Evolutionary conservation across 345 rosid genomes (phyloP).

Genomic region (Syzygium aromaticum): DNA sequence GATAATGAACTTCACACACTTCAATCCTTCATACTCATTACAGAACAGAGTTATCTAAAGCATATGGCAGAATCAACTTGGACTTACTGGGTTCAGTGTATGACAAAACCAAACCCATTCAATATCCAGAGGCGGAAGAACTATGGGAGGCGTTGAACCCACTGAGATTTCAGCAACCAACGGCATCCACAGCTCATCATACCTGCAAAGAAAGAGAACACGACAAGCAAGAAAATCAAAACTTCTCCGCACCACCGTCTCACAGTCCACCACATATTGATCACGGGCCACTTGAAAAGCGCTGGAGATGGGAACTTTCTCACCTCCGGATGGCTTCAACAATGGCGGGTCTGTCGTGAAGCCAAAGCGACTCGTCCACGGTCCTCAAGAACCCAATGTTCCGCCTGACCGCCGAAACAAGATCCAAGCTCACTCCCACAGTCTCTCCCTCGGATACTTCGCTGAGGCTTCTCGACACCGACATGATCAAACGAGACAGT

Average conservation of each 20-base stretch:
- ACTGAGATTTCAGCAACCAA: conserved; percentile 64
- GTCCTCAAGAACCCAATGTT: conserved; percentile 50
- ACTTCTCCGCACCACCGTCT: neutral
- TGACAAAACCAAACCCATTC: conserved; percentile 99
- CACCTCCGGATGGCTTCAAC: conserved; percentile 78
- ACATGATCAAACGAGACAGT: conserved; percentile 3
- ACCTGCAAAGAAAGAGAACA: conserved; percentile 27
- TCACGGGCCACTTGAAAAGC: neutral
- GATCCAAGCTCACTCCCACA: conserved; percentile 43
- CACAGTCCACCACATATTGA: neutral
- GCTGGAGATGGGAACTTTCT: neutral
- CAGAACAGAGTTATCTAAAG: neutral
- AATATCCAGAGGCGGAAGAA: conserved; percentile 84
- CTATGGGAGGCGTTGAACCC: conserved; percentile 50
- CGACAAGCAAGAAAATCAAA: neutral
- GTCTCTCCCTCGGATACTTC: conserved; percentile 51
- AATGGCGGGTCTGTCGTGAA: conserved; percentile 40
- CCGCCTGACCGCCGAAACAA: conserved; percentile 61
- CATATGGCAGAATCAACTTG: conserved; percentile 9
- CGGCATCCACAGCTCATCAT: conserved; percentile 96
- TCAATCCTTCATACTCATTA: neutral
- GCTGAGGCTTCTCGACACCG: conserved; percentile 43
- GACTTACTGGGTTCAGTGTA: conserved; percentile 68
- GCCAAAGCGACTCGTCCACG: conserved; percentile 55
- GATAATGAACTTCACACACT: neutral